A percentile compares a stretch with the other conserved stretches of the same genome.
Evolutionary conservation across 169 alveolate species (phyloP).

Genomic region (Cryptosporidium viatorum): DNA sequence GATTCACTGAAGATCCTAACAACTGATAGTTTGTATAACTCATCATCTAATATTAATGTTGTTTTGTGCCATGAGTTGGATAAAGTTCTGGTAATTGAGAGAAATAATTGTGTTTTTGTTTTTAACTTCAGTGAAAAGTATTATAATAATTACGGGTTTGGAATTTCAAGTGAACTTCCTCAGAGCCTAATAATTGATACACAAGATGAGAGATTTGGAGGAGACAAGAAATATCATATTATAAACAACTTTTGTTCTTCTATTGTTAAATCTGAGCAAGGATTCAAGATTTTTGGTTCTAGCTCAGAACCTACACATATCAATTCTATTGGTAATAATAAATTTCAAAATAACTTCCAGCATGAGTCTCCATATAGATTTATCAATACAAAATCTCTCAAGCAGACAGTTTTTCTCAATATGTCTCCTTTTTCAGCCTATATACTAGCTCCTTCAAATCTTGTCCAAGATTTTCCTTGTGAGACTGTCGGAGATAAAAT

Average conservation of each 20-base stretch:
- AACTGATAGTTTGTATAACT: slow-evolving; percentile 78
- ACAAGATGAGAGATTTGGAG: slow-evolving; percentile 81
- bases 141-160: slow-evolving; percentile 64
- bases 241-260: not conserved
- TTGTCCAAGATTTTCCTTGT: slow-evolving; percentile 26
- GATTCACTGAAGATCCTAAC: not conserved
- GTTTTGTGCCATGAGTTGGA: slow-evolving; percentile 86
- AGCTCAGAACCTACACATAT: not conserved
- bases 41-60: slow-evolving; percentile 83
- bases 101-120: slow-evolving; percentile 89
- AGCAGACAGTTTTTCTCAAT: slow-evolving; percentile 51
- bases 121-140: slow-evolving; percentile 87
- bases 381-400: slow-evolving; percentile 10
- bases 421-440: slow-evolving; percentile 61
- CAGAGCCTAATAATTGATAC: slow-evolving; percentile 74
- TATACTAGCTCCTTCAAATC: slow-evolving; percentile 45
- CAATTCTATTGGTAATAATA: slow-evolving; percentile 20
- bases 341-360: slow-evolving; percentile 8
- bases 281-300: not conserved
- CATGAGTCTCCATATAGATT: slow-evolving; percentile 17
- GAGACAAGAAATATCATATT: slow-evolving; percentile 60
- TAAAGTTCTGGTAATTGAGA: slow-evolving; percentile 89
- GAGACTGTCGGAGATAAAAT: slow-evolving; percentile 46
- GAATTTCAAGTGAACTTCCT: slow-evolving; percentile 33
- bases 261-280: not conserved